Base-by-base conservation (phyloP, 2,329 filamentous ascomycete genomes). In the Epichloe hybrida region DNA sequence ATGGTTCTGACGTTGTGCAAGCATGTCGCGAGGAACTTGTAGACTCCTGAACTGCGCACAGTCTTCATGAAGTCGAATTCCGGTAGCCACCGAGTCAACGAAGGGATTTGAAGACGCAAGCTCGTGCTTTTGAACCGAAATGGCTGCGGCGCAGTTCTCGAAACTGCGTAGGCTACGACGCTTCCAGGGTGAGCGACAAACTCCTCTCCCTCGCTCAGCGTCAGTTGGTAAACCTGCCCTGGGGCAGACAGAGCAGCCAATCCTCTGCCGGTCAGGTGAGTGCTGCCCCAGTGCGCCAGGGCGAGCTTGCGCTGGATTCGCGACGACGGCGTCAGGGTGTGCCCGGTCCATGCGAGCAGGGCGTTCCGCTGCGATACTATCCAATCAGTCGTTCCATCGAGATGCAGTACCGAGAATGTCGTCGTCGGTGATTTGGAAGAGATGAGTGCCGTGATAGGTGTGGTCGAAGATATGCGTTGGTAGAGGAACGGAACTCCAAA, bases 331-430 rank as follows among this genome's bases (percentile, higher is more conserved):
- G 75, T 74, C 50, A 98, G 74, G 1, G 88, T 89, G 64, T 95
- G 87, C 31, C 93, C 93, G 0, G 91, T 95, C 93, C 93, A 98
- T 50, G 93, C 93, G n/a, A 97, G 75, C 49, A 98, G 74, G 1
- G 89, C 89, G 57, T 87, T 84, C 55, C 88, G 79, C 65, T 97
- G 90, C 6, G 88, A 79, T 8, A 98, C 73, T 74, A 95, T 87
- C 91, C 93, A 98, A 69, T 98, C 93, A 52, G 89, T 83, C 4
- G 89, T 88, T 52, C 93, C 93, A 71, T 98, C 89, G 48, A 98
- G 79, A 64, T 91, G 86, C 27, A 98, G 76, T 7, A 95, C 81
- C 12, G 86, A 83, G 59, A 98, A 90, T 5, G 89, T 90, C 1
- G 90, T 93, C 49, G 84, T 82, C 4, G 88, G 81, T 5, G 88